A percentile compares a stretch with the other conserved stretches of the same genome.
Conservation (phyloP, 2,329 filamentous ascomycete species). For the Elsinoe necatrix region DNA sequence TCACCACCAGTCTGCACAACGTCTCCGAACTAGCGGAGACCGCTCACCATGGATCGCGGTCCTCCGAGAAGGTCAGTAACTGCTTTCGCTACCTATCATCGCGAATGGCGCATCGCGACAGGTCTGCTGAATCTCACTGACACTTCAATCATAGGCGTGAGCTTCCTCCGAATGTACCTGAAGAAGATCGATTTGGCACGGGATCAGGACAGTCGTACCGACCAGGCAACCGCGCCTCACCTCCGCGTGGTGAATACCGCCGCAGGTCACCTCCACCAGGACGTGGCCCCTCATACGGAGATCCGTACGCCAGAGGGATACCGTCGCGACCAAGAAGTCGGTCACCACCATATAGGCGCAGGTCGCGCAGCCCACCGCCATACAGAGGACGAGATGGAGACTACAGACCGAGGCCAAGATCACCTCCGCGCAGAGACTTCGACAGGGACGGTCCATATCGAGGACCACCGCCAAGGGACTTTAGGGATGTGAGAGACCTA, state of each 20-base stretch:
- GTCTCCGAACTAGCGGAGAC: too few species aligned
- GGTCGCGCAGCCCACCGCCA: conserved; percentile 26
- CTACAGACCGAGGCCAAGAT: conserved; percentile 26
- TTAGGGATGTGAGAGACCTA: conserved; percentile 16
- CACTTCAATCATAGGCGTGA: conserved; percentile 74
- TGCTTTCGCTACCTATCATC: neutral
- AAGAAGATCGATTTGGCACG: conserved; percentile 28
- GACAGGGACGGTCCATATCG: conserved; percentile 31
- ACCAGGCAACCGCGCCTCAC: conserved; percentile 27
- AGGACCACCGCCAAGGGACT: conserved; percentile 27
- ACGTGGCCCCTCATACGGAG: conserved; percentile 29
- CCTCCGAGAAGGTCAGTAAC: conserved; percentile 1
- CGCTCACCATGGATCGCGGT: conserved; percentile 7
- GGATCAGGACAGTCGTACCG: conserved; percentile 33
- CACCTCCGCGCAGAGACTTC: conserved; percentile 28
- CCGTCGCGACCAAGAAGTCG: conserved; percentile 24
- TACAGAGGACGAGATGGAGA: conserved; percentile 27
- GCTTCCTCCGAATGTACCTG: conserved; percentile 23
- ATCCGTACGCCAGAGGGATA: conserved; percentile 25
- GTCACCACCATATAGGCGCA: conserved; percentile 23
- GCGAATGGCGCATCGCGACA: neutral
- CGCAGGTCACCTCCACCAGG: conserved; percentile 40
- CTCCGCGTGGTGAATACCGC: conserved; percentile 31
- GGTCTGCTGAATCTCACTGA: conserved; percentile 44
- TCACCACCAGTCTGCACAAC: too few species aligned